Conservation (phyloP, 73 alveolate species). For the Paramecium biaurelia region DNA sequence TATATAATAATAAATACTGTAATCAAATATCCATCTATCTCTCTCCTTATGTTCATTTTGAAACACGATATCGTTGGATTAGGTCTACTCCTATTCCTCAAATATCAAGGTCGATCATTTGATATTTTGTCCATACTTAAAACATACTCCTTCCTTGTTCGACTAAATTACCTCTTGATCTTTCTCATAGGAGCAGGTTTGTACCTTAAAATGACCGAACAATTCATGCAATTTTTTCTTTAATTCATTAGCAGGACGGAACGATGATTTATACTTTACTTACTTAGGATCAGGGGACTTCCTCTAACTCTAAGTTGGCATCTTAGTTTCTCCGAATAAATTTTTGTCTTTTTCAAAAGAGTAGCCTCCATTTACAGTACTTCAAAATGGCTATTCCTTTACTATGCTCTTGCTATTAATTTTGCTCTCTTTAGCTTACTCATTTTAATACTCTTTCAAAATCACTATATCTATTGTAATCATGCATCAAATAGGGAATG, state of each 20-base stretch:
- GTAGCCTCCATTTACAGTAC: not conserved
- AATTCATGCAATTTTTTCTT: not conserved
- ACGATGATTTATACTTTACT: not conserved
- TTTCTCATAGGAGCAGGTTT: not conserved
- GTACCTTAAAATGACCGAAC: not conserved
- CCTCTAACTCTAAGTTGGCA: not conserved
- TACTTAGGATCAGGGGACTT: not conserved
- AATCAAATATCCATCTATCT: not conserved
- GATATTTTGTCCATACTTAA: not conserved
- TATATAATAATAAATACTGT: not conserved
- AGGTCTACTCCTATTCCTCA: not conserved
- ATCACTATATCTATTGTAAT: not conserved
- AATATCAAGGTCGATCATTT: not conserved
- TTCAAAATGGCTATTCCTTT: not conserved
- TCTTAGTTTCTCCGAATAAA: not conserved
- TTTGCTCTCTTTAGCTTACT: not conserved
- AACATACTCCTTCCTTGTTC: not conserved
- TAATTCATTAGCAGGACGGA: not conserved
- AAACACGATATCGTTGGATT: conserved; percentile 20
- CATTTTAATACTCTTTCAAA: not conserved
- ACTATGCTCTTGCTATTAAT: not conserved
- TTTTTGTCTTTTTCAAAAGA: not conserved
- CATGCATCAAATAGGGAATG: not conserved
- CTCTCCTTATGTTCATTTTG: conserved; percentile 18
- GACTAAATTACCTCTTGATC: not conserved